Evolutionary conservation across 768 basidiomycete species (phyloP).

Genomic region (Rhizopogon roseolus): DNA sequence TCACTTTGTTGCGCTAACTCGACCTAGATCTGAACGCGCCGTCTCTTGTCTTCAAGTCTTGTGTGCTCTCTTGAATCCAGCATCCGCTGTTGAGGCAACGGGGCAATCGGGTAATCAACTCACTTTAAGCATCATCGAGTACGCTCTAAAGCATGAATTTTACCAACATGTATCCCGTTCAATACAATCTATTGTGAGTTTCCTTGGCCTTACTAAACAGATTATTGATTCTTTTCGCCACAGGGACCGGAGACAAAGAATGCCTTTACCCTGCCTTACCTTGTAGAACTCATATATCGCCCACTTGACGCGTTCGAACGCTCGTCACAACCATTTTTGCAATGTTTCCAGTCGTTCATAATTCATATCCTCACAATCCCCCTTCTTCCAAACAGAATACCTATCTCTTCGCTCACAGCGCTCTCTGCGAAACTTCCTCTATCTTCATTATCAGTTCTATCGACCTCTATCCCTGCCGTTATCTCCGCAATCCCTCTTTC

Average conservation of each 20-base stretch:
- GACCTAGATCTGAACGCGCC: constrained; percentile 43
- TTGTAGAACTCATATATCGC: constrained; percentile 23
- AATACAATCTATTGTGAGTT: constrained; percentile 42
- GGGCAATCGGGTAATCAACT: constrained; percentile 28
- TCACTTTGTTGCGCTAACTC: neutral
- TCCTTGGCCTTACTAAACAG: neutral
- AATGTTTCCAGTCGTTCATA: constrained; percentile 39
- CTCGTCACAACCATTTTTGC: constrained; percentile 24
- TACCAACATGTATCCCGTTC: constrained; percentile 28
- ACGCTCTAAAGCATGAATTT: constrained; percentile 43
- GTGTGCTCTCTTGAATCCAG: constrained; percentile 36
- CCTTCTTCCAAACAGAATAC: constrained; percentile 72
- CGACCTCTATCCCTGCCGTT: constrained; percentile 25
- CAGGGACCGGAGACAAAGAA: constrained; percentile 59
- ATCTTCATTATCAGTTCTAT: constrained; percentile 29
- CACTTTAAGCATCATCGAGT: constrained; percentile 32
- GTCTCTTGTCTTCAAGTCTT: constrained; percentile 47
- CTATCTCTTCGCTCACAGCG: constrained; percentile 52
- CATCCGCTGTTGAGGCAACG: constrained; percentile 2
- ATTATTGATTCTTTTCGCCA: neutral
- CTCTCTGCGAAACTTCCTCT: constrained; percentile 67
- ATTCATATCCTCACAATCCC: constrained; percentile 65
- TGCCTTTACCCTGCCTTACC: constrained; percentile 19
- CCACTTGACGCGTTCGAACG: constrained; percentile 21
- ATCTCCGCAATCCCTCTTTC: constrained; percentile 25